phyloP scores from a whole-genome alignment of 148 eudicot species.

The Chenopodium album region DNA sequence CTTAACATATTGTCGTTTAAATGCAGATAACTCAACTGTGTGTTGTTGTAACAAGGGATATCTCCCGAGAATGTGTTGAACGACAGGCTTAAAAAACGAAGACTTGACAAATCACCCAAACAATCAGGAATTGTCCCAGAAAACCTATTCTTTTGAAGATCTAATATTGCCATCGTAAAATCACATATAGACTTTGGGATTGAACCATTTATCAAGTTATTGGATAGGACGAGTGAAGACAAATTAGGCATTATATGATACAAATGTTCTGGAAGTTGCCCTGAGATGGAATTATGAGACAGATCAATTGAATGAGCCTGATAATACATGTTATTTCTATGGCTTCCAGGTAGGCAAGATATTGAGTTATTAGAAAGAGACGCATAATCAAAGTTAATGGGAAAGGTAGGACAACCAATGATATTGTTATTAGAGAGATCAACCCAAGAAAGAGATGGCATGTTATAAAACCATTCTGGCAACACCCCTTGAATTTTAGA shows the following conservation, averaged over 20 bases:
- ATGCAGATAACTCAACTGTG: neutral
- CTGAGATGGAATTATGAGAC: neutral
- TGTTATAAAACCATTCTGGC: constrained; percentile 19
- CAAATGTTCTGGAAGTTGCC: neutral
- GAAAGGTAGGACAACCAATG: neutral
- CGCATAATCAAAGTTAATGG: neutral
- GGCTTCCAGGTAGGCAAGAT: neutral
- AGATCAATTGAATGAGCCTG: neutral
- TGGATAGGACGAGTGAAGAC: neutral
- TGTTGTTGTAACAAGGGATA: too few species aligned
- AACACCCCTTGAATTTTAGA: constrained; percentile 13
- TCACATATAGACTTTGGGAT: constrained; percentile 12
- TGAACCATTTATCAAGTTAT: constrained; percentile 11
- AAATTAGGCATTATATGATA: neutral
- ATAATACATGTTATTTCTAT: neutral
- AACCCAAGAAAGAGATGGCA: neutral
- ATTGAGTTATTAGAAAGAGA: constrained; percentile 3
- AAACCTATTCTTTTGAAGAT: constrained; percentile 13
- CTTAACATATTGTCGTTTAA: constrained; percentile 11
- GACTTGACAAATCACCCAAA: too few species aligned
- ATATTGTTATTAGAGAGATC: constrained; percentile 8
- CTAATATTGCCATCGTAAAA: neutral
- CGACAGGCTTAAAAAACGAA: too few species aligned
- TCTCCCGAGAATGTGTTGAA: too few species aligned
- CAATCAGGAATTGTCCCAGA: neutral